Evolutionary conservation across 768 basidiomycete species (phyloP).

Genomic region (Russula ochroleuca): DNA sequence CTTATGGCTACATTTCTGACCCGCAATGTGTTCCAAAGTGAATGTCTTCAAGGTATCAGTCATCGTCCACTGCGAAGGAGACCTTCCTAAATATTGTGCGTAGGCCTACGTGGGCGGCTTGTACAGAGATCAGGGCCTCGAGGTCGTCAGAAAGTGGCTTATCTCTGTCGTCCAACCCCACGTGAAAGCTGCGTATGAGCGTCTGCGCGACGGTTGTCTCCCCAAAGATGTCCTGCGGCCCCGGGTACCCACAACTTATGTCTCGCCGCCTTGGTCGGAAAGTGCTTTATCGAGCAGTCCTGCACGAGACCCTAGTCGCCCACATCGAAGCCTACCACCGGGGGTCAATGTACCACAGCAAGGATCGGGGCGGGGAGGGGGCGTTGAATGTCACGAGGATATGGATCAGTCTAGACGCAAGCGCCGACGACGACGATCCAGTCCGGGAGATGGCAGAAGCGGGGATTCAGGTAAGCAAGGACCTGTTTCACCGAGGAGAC

Average conservation of each 20-base stretch:
- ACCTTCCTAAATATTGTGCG: neutral
- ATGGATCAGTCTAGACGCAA: neutral
- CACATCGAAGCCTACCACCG: neutral
- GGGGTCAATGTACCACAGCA: neutral
- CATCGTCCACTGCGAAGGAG: neutral
- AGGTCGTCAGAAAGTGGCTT: slow-evolving; percentile 11
- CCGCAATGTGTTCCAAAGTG: neutral
- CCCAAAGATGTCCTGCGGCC: neutral
- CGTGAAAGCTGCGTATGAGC: slow-evolving; percentile 4
- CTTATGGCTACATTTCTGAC: neutral
- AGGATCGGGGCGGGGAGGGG: neutral
- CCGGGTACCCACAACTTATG: neutral
- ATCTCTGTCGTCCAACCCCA: neutral
- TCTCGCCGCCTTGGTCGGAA: neutral
- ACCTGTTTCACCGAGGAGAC: neutral
- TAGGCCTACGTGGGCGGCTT: slow-evolving; percentile 16
- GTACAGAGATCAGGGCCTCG: slow-evolving; percentile 7
- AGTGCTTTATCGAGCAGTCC: no score
- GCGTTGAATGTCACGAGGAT: neutral
- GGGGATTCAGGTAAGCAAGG: slow-evolving; percentile 2
- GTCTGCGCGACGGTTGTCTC: neutral
- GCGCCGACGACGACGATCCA: neutral
- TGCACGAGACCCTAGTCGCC: no score
- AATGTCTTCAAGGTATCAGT: slow-evolving; percentile 14
- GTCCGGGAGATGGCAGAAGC: neutral